phyloP scores from a whole-genome alignment of 2,329 filamentous ascomycete species.

The Xylariaceae sp. region DNA sequence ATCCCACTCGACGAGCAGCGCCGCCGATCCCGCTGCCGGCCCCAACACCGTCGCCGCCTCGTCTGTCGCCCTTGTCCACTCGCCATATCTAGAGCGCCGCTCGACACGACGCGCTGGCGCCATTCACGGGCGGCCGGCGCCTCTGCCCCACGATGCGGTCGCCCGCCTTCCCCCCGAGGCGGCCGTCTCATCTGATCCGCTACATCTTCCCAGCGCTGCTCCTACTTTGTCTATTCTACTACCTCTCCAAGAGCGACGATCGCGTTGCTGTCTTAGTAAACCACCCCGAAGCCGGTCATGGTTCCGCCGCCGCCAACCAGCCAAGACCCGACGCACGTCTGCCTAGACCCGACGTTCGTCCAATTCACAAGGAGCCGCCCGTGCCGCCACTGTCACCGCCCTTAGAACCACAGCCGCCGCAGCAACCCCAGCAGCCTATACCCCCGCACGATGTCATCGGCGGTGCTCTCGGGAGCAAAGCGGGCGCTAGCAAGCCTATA shows the following conservation, averaged over 20 bases:
- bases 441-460: not conserved
- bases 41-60: no score
- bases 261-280: slow-evolving; percentile 9
- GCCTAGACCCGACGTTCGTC: slow-evolving; percentile 3
- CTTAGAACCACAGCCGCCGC: not conserved
- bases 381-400: not conserved
- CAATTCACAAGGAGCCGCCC: not conserved
- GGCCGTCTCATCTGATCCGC: slow-evolving; percentile 35
- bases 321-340: no score
- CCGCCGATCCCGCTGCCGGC: no score
- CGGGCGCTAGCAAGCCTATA: slow-evolving; percentile 1
- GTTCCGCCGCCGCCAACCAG: slow-evolving; percentile 6
- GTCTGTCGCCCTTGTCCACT: no score
- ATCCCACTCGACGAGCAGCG: no score
- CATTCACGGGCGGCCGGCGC: slow-evolving; percentile 14
- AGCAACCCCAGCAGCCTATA: not conserved
- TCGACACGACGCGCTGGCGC: slow-evolving; percentile 13
- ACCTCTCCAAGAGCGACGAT: slow-evolving; percentile 18
- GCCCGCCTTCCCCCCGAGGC: slow-evolving; percentile 34
- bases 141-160: slow-evolving; percentile 26
- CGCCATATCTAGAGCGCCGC: not conserved
- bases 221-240: slow-evolving; percentile 28
- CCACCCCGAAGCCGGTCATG: slow-evolving; percentile 10
- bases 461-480: not conserved
- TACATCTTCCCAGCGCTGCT: slow-evolving; percentile 31